phyloP scores from a whole-genome alignment of 192 early-diverging fungal genomes.

The Mortierella antarctica region DNA sequence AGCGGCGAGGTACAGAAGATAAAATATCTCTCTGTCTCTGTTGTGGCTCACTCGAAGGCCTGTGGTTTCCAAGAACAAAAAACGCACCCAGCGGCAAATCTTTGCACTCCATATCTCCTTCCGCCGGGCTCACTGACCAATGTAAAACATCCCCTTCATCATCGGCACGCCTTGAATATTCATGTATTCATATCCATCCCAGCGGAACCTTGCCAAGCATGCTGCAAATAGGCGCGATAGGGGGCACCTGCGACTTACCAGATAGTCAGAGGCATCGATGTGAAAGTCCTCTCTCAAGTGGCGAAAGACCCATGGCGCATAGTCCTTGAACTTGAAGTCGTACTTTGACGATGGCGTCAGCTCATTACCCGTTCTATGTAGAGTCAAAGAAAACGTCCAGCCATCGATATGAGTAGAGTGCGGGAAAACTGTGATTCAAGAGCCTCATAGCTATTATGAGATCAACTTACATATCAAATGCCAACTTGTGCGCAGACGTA shows the following conservation, averaged over 20 bases:
- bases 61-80: no score
- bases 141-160: no score
- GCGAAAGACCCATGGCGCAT: constrained; percentile 97
- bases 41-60: no score
- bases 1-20: no score
- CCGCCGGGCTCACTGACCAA: constrained; percentile 4
- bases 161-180: no score
- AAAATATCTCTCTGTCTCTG: no score
- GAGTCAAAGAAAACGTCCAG: not conserved
- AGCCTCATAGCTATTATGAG: not conserved
- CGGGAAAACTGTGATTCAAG: not conserved
- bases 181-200: no score
- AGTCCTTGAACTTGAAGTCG: constrained; percentile 99
- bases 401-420: not conserved
- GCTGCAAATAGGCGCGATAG: not conserved
- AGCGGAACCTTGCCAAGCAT: not conserved
- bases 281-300: constrained; percentile 87
- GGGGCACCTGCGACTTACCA: constrained; percentile 64
- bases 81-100: not conserved
- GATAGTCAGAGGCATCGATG: constrained; percentile 93
- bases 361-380: constrained; percentile 86
- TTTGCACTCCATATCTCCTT: not conserved
- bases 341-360: constrained; percentile 94
- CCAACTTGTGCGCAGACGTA: constrained; percentile 88
- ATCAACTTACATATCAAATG: constrained; percentile 88